These are phyloP conservation scores for Solanum sitiens DNA, from an alignment of 257 asterid species.

Conservation along the genomic window DNA sequence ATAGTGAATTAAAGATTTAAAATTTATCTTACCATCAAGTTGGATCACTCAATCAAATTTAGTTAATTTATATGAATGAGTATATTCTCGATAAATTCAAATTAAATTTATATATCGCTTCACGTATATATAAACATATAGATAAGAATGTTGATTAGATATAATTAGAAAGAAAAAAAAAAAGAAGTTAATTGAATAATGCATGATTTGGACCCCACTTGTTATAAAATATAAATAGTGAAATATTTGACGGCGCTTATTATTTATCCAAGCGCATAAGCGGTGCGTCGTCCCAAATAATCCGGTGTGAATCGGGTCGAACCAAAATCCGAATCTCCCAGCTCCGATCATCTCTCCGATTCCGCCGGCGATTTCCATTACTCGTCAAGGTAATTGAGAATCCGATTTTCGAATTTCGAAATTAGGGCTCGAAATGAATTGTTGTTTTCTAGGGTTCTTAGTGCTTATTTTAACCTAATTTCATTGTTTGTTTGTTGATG, in stretches of 20 bases:
- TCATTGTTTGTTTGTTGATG: not conserved
- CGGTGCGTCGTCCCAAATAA: not conserved
- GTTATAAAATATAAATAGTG: not conserved
- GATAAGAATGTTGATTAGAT: not conserved
- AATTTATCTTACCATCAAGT: not conserved
- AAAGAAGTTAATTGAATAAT: not conserved
- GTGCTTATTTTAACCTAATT: not conserved
- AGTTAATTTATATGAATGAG: rapidly evolving
- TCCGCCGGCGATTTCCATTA: not conserved
- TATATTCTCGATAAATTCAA: too few relatives aligned
- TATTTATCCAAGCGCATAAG: not conserved
- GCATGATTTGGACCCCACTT: not conserved
- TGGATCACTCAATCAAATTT: not conserved
- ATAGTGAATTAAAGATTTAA: too few relatives aligned
- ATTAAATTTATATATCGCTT: too few relatives aligned
- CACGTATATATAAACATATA: not conserved
- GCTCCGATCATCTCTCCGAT: not conserved
- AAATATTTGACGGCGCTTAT: not conserved
- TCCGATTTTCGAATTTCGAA: not conserved
- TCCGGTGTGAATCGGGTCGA: not conserved
- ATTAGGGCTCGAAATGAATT: not conserved
- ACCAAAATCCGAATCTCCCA: not conserved
- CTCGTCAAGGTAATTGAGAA: not conserved
- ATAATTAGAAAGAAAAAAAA: not conserved
- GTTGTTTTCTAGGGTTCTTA: not conserved